A percentile compares a stretch with the other conserved stretches of the same genome.
Conservation (phyloP, 306 rosid genomes). For the Cucumis hystrix region DNA sequence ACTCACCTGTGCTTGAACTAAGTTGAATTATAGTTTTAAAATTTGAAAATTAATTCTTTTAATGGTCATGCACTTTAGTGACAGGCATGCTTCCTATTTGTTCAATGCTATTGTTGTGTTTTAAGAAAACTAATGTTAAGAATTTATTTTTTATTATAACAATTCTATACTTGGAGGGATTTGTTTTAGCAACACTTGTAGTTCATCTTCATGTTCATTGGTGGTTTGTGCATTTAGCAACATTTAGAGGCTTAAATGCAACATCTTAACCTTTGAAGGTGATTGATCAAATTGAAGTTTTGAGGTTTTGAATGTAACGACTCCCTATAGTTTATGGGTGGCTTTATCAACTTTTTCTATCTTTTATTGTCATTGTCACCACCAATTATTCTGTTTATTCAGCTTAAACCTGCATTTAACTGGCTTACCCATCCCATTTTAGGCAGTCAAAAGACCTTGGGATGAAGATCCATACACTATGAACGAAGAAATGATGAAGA, state of each 20-base stretch:
- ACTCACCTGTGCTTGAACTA: background rate
- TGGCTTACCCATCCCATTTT: constrained; percentile 18
- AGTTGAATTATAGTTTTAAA: background rate
- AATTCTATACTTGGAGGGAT: background rate
- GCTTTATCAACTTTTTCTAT: background rate
- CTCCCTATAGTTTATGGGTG: background rate
- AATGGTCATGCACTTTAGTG: too few relatives aligned
- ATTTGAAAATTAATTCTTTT: too few relatives aligned
- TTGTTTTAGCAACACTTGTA: background rate
- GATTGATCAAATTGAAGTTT: background rate
- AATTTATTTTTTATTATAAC: background rate
- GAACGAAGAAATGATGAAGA: constrained; percentile 90
- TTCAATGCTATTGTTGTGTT: background rate
- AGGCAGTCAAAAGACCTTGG: constrained; percentile 93
- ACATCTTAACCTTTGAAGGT: background rate
- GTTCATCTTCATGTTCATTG: background rate
- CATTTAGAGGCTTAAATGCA: background rate
- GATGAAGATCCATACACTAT: constrained; percentile 73
- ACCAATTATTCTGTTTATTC: constrained; percentile 3
- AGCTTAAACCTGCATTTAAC: constrained; percentile 4
- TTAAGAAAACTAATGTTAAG: background rate
- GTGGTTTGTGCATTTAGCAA: background rate
- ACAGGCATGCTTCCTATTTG: too few relatives aligned
- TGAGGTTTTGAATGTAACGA: background rate
- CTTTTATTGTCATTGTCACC: background rate